Conservation (phyloP, 1,284 basidiomycete genomes). For the Trametes hirsuta region DNA sequence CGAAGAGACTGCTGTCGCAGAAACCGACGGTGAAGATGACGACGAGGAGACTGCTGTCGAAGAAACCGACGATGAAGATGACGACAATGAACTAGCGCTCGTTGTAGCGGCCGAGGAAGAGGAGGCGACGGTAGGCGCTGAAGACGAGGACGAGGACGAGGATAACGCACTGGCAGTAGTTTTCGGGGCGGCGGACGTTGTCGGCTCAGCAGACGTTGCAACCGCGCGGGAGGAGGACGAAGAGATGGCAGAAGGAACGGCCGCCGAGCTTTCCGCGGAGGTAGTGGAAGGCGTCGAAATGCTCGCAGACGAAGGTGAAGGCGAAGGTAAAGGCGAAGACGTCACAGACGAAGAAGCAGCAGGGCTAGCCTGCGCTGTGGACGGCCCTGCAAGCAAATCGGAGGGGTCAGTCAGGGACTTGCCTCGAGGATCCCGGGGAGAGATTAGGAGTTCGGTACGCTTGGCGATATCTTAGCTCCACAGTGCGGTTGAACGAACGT, state of each 20-base stretch:
- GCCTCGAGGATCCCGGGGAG: background rate
- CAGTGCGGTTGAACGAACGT: background rate
- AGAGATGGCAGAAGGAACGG: background rate
- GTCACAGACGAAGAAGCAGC: conserved; percentile 20
- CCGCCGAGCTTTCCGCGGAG: background rate
- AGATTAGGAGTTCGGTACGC: background rate
- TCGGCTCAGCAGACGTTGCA: background rate
- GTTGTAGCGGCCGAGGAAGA: background rate
- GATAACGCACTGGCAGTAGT: background rate
- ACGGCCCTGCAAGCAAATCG: background rate
- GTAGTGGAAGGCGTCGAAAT: background rate
- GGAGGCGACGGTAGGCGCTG: background rate
- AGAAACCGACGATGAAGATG: background rate
- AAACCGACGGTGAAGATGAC: background rate
- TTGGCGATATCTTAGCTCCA: background rate
- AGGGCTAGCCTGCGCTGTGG: conserved; percentile 26
- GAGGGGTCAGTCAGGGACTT: background rate
- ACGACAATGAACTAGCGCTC: background rate
- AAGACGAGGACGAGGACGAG: background rate
- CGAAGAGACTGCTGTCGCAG: background rate
- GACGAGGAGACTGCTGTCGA: background rate
- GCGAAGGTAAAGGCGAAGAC: conserved; percentile 9
- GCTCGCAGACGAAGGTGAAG: conserved; percentile 1
- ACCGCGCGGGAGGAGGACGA: background rate
- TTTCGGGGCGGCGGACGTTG: background rate